Percentiles rank a stretch among this genome's conserved stretches.
phyloP scores from a whole-genome alignment of 139 green algal species.

The Asterochloris erici region DNA sequence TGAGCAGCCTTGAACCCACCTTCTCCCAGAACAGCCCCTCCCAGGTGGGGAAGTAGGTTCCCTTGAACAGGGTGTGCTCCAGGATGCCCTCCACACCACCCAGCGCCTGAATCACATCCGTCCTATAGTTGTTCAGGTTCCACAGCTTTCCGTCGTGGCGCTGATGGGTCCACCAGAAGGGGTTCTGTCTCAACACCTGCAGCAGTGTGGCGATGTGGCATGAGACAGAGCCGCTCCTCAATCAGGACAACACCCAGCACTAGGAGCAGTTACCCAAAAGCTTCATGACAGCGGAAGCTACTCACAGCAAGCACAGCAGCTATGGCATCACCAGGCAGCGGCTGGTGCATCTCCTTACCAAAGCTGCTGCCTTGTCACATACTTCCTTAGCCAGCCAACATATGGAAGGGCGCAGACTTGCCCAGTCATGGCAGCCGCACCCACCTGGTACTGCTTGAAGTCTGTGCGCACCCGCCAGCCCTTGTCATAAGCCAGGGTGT shows the following conservation, averaged over 20 bases:
- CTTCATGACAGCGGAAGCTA: too few species aligned
- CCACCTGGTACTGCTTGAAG: slow-evolving; percentile 92
- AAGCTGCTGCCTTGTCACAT: too few species aligned
- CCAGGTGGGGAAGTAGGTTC: slow-evolving; percentile 99
- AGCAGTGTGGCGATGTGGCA: too few species aligned
- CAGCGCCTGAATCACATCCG: slow-evolving; percentile 96
- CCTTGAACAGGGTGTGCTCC: slow-evolving; percentile 99
- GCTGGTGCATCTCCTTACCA: too few species aligned
- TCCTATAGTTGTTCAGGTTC: slow-evolving; percentile 99
- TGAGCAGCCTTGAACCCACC: slow-evolving; percentile 28
- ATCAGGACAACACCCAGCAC: too few species aligned
- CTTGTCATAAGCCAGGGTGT: slow-evolving; percentile 99
- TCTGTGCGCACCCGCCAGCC: slow-evolving; percentile 96
- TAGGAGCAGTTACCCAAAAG: too few species aligned
- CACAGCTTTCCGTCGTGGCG: slow-evolving; percentile 99
- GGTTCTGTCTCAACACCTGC: slow-evolving; percentile 74
- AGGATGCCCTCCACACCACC: slow-evolving; percentile 99
- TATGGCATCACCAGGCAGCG: too few species aligned
- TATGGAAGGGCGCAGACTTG: too few species aligned
- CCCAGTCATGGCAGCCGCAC: too few species aligned
- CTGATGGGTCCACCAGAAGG: slow-evolving; percentile 99
- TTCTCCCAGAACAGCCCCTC: slow-evolving; percentile 99
- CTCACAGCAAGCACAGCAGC: too few species aligned
- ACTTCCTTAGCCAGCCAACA: too few species aligned
- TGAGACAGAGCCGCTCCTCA: too few species aligned